Evolutionary conservation across 2,329 filamentous ascomycete species (phyloP).

Genomic region (Diaporthe helianthi): DNA sequence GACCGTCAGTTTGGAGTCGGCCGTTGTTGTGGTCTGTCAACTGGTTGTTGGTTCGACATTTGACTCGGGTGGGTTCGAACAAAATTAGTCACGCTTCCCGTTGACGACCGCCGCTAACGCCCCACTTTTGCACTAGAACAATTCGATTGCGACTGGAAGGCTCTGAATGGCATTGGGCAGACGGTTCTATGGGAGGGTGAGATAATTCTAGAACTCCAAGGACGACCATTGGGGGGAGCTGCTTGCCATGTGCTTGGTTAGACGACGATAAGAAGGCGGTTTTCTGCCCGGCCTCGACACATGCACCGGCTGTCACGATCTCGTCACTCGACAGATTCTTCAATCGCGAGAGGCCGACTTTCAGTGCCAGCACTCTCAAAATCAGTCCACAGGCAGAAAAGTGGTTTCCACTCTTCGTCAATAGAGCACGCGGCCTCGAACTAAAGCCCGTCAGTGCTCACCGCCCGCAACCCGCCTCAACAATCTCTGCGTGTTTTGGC

Average conservation of each 20-base stretch:
- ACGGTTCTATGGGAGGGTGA: neutral
- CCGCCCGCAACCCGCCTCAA: constrained; percentile 24
- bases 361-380: neutral
- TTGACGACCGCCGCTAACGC: constrained; percentile 15
- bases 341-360: neutral
- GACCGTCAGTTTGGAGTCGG: neutral
- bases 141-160: neutral
- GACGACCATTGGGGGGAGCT: neutral
- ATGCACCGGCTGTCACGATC: neutral
- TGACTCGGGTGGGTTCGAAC: constrained; percentile 20
- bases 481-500: constrained; percentile 16
- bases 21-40: neutral
- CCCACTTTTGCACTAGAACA: constrained; percentile 10
- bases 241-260: neutral
- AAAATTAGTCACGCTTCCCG: constrained; percentile 11
- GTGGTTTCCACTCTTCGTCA: constrained; percentile 29
- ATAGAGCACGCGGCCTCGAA: constrained; percentile 6
- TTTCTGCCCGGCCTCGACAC: neutral
- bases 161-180: neutral
- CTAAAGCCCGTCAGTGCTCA: constrained; percentile 20
- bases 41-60: neutral
- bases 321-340: constrained; percentile 3
- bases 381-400: constrained; percentile 27
- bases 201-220: constrained; percentile 8
- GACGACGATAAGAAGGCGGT: constrained; percentile 8